A percentile compares a stretch with the other conserved stretches of the same genome.
phyloP scores from a whole-genome alignment of 768 basidiomycete species.

The Boletus reticuloceps region DNA sequence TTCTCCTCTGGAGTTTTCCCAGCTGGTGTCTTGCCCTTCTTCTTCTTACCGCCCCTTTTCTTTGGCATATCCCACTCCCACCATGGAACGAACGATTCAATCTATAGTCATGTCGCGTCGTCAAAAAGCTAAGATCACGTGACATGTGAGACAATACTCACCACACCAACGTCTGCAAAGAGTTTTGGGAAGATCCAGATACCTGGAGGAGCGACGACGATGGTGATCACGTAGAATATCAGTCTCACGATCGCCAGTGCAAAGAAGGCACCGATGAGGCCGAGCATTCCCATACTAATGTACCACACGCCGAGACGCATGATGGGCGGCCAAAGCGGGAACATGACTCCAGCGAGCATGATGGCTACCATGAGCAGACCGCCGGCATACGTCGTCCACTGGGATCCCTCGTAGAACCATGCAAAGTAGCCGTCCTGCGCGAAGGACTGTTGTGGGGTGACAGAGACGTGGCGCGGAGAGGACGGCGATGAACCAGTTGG shows the following conservation, averaged over 20 bases:
- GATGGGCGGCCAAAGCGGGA: slow-evolving; percentile 95
- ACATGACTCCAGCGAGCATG: slow-evolving; percentile 98
- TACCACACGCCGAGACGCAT: slow-evolving; percentile 97
- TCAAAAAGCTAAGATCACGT: neutral
- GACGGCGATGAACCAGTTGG: slow-evolving; percentile 48
- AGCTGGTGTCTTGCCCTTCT: slow-evolving; percentile 42
- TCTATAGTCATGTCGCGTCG: slow-evolving; percentile 42
- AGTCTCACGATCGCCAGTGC: slow-evolving; percentile 85
- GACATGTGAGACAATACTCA: slow-evolving; percentile 44
- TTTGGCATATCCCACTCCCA: slow-evolving; percentile 95
- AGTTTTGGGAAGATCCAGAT: slow-evolving; percentile 99
- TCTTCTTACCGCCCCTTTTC: slow-evolving; percentile 67
- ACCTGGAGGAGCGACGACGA: slow-evolving; percentile 81
- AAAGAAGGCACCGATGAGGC: slow-evolving; percentile 88
- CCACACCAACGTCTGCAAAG: slow-evolving; percentile 98
- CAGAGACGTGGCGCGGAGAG: slow-evolving; percentile 65
- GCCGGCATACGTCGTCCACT: slow-evolving; percentile 89
- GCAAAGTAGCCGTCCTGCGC: slow-evolving; percentile 83
- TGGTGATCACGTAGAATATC: slow-evolving; percentile 92
- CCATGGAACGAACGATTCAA: slow-evolving; percentile 94
- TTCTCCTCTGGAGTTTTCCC: slow-evolving; percentile 37
- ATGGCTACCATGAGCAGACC: slow-evolving; percentile 88
- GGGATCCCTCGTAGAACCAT: slow-evolving; percentile 96
- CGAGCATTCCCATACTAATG: slow-evolving; percentile 83
- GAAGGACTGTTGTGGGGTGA: slow-evolving; percentile 82